phyloP scores from a whole-genome alignment of 2,329 filamentous ascomycete species.

The Phymatotrichopsis omnivora region DNA sequence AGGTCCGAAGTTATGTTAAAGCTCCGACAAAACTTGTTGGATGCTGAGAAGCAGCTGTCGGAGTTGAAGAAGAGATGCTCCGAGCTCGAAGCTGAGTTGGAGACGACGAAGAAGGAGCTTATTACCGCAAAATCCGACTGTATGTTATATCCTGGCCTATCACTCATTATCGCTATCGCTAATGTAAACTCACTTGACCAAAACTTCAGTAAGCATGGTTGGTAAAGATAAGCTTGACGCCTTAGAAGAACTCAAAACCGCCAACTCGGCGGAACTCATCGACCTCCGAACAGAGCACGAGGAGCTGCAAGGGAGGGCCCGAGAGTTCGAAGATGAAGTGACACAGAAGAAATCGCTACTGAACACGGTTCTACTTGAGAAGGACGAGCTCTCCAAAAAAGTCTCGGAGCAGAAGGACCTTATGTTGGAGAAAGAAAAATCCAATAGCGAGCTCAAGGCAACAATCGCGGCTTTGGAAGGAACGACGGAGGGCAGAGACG shows the following conservation, averaged over 20 bases:
- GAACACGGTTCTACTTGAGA: conserved; percentile 31
- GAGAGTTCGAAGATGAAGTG: conserved; percentile 25
- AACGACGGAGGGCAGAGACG: conserved; percentile 29
- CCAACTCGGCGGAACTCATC: conserved; percentile 23
- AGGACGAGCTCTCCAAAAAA: conserved; percentile 31
- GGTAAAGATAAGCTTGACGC: conserved; percentile 28
- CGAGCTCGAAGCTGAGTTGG: conserved; percentile 27
- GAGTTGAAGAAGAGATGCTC: conserved; percentile 22
- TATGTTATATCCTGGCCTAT: conserved; percentile 25
- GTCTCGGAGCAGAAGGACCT: conserved; percentile 30
- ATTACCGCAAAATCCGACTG: conserved; percentile 29
- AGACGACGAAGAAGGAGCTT: conserved; percentile 25
- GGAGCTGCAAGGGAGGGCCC: conserved; percentile 21
- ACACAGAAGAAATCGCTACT: conserved; percentile 29
- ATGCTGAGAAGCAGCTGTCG: conserved; percentile 27
- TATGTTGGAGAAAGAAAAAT: conserved; percentile 30
- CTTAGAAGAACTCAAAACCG: conserved; percentile 26
- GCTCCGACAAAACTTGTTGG: conserved; percentile 31
- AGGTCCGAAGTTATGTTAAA: conserved; percentile 32
- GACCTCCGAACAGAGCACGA: conserved; percentile 23
- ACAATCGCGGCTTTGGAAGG: conserved; percentile 30
- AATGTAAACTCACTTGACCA: no score
- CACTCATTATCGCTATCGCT: no score
- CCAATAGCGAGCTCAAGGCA: conserved; percentile 31
- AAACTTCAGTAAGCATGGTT: conserved; percentile 21